phyloP scores from a whole-genome alignment of 139 green algal genomes.

The Chlamydomonas schloesseri region DNA sequence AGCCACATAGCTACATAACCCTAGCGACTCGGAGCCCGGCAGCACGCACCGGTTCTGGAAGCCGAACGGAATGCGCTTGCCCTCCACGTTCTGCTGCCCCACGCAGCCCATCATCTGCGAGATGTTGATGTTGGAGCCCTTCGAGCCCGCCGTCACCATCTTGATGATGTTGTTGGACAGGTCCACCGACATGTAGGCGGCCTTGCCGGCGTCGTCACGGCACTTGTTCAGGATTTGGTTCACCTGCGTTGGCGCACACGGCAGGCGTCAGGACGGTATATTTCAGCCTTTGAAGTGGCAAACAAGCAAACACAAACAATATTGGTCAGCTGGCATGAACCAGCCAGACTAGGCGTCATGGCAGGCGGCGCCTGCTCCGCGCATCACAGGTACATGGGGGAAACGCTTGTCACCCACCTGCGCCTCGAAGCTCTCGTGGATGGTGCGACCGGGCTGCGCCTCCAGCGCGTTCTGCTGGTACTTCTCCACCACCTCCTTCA shows the following conservation, averaged over 20 bases:
- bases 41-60: slow-evolving; percentile 79
- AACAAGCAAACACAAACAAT: no score
- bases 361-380: no score
- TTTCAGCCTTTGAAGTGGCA: no score
- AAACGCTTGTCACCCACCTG: neutral
- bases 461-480: slow-evolving; percentile 92
- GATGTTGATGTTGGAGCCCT: slow-evolving; percentile 99
- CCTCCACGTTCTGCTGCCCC: slow-evolving; percentile 99
- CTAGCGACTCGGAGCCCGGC: no score
- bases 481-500: slow-evolving; percentile 88
- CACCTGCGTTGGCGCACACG: slow-evolving; percentile 22
- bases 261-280: neutral
- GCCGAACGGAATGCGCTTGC: slow-evolving; percentile 98
- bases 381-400: no score
- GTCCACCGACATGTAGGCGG: slow-evolving; percentile 87
- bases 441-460: slow-evolving; percentile 90
- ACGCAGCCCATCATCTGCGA: slow-evolving; percentile 99
- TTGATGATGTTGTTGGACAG: slow-evolving; percentile 98
- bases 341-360: no score
- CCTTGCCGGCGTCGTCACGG: slow-evolving; percentile 89
- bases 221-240: slow-evolving; percentile 47
- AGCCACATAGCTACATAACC: no score
- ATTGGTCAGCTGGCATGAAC: no score
- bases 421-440: slow-evolving; percentile 84
- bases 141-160: slow-evolving; percentile 97